These are phyloP conservation scores for Cladorrhinum sp. DNA, from an alignment of 2,329 filamentous ascomycete species.

Conservation along the genomic window DNA sequence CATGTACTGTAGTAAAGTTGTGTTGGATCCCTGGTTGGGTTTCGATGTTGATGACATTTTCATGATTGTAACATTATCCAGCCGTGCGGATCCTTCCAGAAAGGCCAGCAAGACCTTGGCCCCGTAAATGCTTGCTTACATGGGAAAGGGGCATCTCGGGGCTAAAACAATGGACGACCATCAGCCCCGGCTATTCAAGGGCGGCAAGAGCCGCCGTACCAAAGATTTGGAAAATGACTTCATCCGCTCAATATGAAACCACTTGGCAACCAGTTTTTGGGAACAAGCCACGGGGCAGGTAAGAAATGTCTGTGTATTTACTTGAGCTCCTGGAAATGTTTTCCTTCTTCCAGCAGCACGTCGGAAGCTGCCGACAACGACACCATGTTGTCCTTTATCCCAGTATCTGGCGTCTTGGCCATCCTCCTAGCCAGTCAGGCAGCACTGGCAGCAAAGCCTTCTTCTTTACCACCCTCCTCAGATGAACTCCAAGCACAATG, in stretches of 20 bases:
- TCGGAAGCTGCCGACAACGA: too few relatives aligned
- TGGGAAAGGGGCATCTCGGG: neutral
- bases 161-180: neutral
- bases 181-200: neutral
- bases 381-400: neutral
- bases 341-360: too few relatives aligned
- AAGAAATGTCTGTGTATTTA: too few relatives aligned
- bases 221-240: neutral
- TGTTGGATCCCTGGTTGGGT: neutral
- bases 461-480: neutral
- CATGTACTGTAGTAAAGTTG: neutral
- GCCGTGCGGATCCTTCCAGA: neutral
- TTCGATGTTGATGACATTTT: neutral
- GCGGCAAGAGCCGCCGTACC: neutral
- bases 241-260: neutral
- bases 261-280: neutral
- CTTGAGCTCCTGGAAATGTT: too few relatives aligned
- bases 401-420: neutral
- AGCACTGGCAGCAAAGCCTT: neutral
- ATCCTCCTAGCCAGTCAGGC: neutral
- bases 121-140: neutral
- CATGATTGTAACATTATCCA: neutral
- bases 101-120: too few relatives aligned
- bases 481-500: neutral
- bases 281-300: neutral